phyloP scores from a whole-genome alignment of 2,329 filamentous ascomycete genomes.

The Anisogramma anomala region DNA sequence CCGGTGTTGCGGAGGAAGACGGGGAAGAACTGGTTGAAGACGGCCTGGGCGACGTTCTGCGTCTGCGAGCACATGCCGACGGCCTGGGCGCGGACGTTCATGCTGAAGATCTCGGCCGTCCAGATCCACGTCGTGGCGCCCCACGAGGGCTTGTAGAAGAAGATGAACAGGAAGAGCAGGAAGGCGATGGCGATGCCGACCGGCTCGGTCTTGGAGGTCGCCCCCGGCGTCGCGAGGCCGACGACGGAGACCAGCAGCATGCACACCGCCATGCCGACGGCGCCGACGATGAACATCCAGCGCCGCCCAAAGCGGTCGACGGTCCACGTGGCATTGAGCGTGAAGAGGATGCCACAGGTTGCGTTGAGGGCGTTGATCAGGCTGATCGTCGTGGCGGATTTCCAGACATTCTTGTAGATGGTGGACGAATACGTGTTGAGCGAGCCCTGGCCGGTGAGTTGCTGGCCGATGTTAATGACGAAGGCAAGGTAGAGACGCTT shows the following conservation, averaged over 20 bases:
- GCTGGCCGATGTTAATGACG: constrained; percentile 58
- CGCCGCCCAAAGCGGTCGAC: constrained; percentile 61
- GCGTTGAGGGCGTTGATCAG: constrained; percentile 66
- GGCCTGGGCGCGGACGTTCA: constrained; percentile 61
- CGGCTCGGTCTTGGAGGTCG: constrained; percentile 40
- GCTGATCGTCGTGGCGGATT: constrained; percentile 45
- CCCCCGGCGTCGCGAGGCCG: constrained; percentile 35
- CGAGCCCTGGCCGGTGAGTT: constrained; percentile 61
- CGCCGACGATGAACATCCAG: constrained; percentile 57
- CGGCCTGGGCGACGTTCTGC: constrained; percentile 49
- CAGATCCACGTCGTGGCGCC: constrained; percentile 58
- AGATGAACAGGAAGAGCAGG: constrained; percentile 50
- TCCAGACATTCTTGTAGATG: constrained; percentile 63
- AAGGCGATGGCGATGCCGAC: constrained; percentile 55
- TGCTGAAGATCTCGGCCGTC: constrained; percentile 54
- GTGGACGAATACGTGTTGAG: constrained; percentile 63
- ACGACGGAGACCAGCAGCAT: constrained; percentile 52
- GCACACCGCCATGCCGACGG: constrained; percentile 55
- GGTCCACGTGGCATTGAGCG: constrained; percentile 61
- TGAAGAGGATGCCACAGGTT: constrained; percentile 62
- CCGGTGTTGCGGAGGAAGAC: constrained; percentile 44
- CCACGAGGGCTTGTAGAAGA: constrained; percentile 56
- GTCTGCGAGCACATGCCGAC: constrained; percentile 51
- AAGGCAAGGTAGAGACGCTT: constrained; percentile 55
- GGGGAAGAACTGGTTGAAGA: constrained; percentile 56